Conservation (phyloP, 345 rosid species). For the Odontarrhena argentea region DNA sequence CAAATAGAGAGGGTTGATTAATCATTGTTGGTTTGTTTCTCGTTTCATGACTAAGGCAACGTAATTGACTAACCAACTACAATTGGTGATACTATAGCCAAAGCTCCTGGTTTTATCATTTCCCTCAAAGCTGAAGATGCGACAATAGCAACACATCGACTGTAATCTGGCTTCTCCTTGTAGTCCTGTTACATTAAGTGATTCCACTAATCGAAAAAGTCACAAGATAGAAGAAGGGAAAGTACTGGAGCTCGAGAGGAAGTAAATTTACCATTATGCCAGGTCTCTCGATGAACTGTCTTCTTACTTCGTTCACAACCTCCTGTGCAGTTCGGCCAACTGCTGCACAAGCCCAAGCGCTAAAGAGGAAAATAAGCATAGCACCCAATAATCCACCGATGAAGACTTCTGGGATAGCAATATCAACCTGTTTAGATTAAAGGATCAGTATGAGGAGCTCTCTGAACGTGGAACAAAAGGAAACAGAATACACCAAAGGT, state of each 20-base stretch:
- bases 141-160: conserved; percentile 83
- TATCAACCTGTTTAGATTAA: conserved; percentile 71
- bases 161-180: conserved; percentile 96
- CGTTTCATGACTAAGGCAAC: too few species aligned
- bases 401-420: conserved; percentile 95
- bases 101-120: conserved; percentile 98
- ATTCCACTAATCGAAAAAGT: conserved; percentile 12
- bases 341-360: conserved; percentile 97
- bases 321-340: conserved; percentile 99
- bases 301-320: conserved; percentile 97
- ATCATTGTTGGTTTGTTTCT: too few species aligned
- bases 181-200: conserved; percentile 59
- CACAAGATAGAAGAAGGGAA: background rate
- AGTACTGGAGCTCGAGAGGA: background rate
- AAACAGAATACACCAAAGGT: conserved; percentile 12
- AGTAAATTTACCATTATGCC: conserved; percentile 82
- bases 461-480: background rate
- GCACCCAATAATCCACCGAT: conserved; percentile 94
- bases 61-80: too few species aligned
- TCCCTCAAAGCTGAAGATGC: conserved; percentile 51
- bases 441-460: conserved; percentile 25
- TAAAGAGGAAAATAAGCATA: conserved; percentile 92
- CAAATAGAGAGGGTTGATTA: too few species aligned
- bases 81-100: conserved; percentile 37
- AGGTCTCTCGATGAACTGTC: conserved; percentile 98